Evolutionary conservation across 1,284 basidiomycete genomes (phyloP), one percentile per base, ranked within the genome.

Genomic region (Heterobasidion irregulare): DNA sequence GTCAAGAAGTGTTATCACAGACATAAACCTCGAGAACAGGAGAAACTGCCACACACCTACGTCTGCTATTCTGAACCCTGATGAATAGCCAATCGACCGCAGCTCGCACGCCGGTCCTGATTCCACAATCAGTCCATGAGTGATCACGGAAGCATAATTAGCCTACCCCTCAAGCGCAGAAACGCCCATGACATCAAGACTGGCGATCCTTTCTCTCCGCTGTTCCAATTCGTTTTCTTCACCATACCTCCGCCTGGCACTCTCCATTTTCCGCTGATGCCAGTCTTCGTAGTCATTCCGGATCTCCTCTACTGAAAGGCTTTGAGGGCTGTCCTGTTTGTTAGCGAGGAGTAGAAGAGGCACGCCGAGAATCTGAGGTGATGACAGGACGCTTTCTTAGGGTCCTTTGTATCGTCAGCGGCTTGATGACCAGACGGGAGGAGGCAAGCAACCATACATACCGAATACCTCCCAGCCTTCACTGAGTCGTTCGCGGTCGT

Each of bases 391-490:
- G 9, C 81, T 78, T 66, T 95, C 93, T 94, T 70, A 59, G 38
- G 52, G 57, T 47, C 59, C 70, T 72, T 71, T 58, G 61, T 54
- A 61, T 51, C 52, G 53, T 67, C 57, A 62, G 57, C 50, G 52
- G n/a, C 8, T 34, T 32, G 16, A 26, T n/a, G 43, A 7, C 26
- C 36, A 38, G 6, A 3, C 36, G 53, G 32, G 12, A 4, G 32
- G 32, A n/a, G n/a, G 38, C 38, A 41, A n/a, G 10, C 12, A 3
- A 5, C 4, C 12, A 9, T 34, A 70, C 87, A 57, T 70, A 94
- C 93, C 92, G 65, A 98, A 97, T 6, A 94, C 93, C 61, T 92
- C 89, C 94, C 94, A 97, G 12, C 90, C 90, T 73, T 96, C 94
- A 55, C 86, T 82, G 47, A 97, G 71, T 43, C 93, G 75, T 63